A percentile compares a stretch with the other conserved stretches of the same genome.
Evolutionary conservation across 371 early-diverging fungal genomes (phyloP).

Genomic region (Mortierella sp.): DNA sequence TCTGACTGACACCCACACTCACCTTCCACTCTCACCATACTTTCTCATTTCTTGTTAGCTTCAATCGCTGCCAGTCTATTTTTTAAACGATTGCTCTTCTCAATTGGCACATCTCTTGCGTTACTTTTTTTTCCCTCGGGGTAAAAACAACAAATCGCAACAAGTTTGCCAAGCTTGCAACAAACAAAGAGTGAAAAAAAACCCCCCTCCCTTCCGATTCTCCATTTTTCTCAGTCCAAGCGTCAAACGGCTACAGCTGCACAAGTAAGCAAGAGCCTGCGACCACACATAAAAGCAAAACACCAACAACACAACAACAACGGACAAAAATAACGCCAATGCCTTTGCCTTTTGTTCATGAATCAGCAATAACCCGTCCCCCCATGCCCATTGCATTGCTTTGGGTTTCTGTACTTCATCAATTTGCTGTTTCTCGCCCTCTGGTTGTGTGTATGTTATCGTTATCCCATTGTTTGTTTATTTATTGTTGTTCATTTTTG

Average conservation of each 20-base stretch:
- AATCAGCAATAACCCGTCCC: constrained; percentile 3
- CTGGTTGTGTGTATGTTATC: neutral
- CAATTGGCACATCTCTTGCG: too few species aligned
- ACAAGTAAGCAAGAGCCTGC: too few species aligned
- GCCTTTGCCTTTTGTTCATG: neutral
- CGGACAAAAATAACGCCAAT: neutral
- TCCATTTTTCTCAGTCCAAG: too few species aligned
- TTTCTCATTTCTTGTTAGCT: neutral
- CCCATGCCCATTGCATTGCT: neutral
- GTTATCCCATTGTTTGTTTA: constrained; percentile 7
- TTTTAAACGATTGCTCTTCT: too few species aligned
- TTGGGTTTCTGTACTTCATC: neutral
- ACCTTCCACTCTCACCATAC: neutral
- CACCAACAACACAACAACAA: neutral
- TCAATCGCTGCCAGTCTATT: too few species aligned
- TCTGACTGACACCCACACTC: neutral
- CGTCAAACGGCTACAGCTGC: too few species aligned
- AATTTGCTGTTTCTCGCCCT: neutral
- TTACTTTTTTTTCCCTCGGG: too few species aligned
- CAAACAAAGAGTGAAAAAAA: too few species aligned
- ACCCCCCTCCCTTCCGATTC: too few species aligned
- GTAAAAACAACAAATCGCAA: too few species aligned
- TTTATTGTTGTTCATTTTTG: neutral
- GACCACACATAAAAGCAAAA: too few species aligned
- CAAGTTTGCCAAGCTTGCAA: too few species aligned